Evolutionary conservation across 148 eudicot species (phyloP), one percentile per base, ranked within the genome.

Genomic region (Diospyros lotus): DNA sequence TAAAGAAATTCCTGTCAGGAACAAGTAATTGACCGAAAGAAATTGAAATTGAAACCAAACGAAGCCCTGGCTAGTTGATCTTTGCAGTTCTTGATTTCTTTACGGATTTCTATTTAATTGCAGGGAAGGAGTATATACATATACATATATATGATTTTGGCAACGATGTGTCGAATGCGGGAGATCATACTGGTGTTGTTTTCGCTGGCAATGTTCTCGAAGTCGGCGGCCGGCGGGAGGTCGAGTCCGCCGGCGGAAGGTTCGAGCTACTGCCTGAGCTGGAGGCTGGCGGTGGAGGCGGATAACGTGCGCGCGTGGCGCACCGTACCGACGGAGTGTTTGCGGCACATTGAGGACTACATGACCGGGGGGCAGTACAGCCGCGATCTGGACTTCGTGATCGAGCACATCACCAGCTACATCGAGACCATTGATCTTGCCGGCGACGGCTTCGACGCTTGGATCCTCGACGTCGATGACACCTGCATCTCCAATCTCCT

Each of bases 401-500:
- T 87, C 1, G 90, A 93, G 3, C 75, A 79, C 45, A 82, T 90
- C 4, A 53, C 45, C 64, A 66, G 52, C 38, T 90, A 90, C 71
- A 18, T 90, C 39, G 89, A 86, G 66, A 61, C 52, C 7, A 72
- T 93, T 2, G n/a, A 66, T 4, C 65, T 84, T 4, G 48, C 74
- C 3, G 68, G 62, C 18, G 97, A 89, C 75, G 94, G 86, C 0
- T 71, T 80, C 3, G 91, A 90, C 72, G 95, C 95, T 77, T 93
- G 97, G 97, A 77, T 93, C 43, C 79, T 93, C 9, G 97, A 93
- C 69, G 80, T 93, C 4, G 97, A 93, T 53, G 97, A 93, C 45
- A 90, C 97, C 58, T 93, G 97, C 76, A 76, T 93, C 59, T 93
- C 97, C 45, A 93, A 93, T 69, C 74, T 93, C 59, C 14, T 80